Evolutionary conservation across 1,139 yeast species (phyloP).

Genomic region (Scheffersomyces parashehatae): DNA sequence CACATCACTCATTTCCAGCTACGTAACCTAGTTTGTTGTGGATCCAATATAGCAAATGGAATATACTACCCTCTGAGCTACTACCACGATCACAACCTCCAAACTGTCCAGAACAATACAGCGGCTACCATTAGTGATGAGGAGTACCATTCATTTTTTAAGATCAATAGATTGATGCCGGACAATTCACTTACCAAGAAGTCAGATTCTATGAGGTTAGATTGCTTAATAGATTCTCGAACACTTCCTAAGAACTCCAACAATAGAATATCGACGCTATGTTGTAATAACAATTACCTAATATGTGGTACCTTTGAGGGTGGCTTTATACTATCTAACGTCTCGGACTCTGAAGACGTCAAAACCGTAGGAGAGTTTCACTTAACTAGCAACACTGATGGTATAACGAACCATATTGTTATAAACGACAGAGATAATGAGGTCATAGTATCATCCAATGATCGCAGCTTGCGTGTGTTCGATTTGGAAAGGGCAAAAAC

Average conservation of each 20-base stretch:
- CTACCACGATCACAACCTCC: constrained; percentile 33
- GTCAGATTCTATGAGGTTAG: constrained; percentile 29
- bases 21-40: constrained; percentile 51
- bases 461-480: constrained; percentile 40
- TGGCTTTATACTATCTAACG: constrained; percentile 42
- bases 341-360: constrained; percentile 25
- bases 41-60: constrained; percentile 35
- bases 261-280: constrained; percentile 49
- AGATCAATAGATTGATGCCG: constrained; percentile 35
- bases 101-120: constrained; percentile 17
- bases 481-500: constrained; percentile 30
- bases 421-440: constrained; percentile 28
- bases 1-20: constrained; percentile 59
- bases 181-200: constrained; percentile 22
- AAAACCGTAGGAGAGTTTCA: constrained; percentile 34
- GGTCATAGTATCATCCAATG: constrained; percentile 50
- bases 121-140: constrained; percentile 13
- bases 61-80: constrained; percentile 44
- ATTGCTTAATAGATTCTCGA: constrained; percentile 43
- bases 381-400: constrained; percentile 47
- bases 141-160: constrained; percentile 35
- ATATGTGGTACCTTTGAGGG: constrained; percentile 62
- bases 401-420: constrained; percentile 56
- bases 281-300: constrained; percentile 42
- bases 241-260: constrained; percentile 29